Evolutionary conservation across 2,329 filamentous ascomycete genomes (phyloP).

Genomic region (Neofusicoccum umdonicola): DNA sequence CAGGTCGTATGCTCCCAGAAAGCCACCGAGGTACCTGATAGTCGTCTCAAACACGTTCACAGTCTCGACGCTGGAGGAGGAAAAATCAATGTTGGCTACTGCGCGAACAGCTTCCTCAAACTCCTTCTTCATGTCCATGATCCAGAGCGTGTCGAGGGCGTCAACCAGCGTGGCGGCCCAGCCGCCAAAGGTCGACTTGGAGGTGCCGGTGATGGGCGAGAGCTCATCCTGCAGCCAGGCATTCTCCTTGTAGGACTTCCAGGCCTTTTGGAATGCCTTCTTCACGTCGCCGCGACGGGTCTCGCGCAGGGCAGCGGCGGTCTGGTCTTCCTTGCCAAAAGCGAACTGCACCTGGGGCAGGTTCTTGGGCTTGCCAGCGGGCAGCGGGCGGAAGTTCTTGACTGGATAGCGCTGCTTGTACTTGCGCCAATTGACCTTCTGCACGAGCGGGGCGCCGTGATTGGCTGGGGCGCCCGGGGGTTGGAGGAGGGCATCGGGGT

Average conservation of each 20-base stretch:
- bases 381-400: constrained; percentile 34
- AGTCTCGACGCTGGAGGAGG: constrained; percentile 34
- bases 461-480: too few relatives aligned
- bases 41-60: constrained; percentile 52
- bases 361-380: constrained; percentile 34
- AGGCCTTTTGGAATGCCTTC: constrained; percentile 44
- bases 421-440: constrained; percentile 36
- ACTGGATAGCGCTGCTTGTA: constrained; percentile 43
- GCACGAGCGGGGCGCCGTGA: background rate
- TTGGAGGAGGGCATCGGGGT: constrained; percentile 20
- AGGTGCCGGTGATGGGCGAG: constrained; percentile 41
- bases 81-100: constrained; percentile 44
- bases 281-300: constrained; percentile 38
- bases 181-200: constrained; percentile 44
- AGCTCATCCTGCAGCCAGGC: constrained; percentile 52
- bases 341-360: constrained; percentile 44
- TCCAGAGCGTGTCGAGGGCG: constrained; percentile 47
- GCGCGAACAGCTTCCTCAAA: constrained; percentile 47
- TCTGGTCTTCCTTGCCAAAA: constrained; percentile 38
- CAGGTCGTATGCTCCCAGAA: constrained; percentile 83
- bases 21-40: constrained; percentile 81
- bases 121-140: constrained; percentile 49
- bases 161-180: constrained; percentile 49
- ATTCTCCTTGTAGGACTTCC: constrained; percentile 43
- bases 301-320: constrained; percentile 33